Percentiles rank a stretch among this genome's conserved stretches.
phyloP scores from a whole-genome alignment of 352 stramenopile genomes.

The Halophytophthora batemanensis region DNA sequence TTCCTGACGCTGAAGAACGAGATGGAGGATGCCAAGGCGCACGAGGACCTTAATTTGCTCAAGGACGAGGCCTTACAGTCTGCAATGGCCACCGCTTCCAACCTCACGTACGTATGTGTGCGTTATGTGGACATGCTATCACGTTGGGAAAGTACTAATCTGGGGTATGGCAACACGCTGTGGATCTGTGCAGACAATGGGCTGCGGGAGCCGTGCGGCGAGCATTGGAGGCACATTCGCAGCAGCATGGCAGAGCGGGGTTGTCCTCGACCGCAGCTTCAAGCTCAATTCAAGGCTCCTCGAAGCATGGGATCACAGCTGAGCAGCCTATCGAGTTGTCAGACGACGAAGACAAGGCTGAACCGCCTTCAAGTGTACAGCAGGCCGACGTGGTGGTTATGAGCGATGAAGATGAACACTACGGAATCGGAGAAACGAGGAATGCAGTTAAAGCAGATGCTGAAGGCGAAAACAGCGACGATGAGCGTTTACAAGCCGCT shows the following conservation, averaged over 20 bases:
- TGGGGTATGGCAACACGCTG: neutral
- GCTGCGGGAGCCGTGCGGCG: constrained; percentile 71
- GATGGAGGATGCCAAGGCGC: constrained; percentile 66
- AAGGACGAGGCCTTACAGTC: constrained; percentile 74
- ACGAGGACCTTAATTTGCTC: constrained; percentile 58
- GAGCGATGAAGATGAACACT: constrained; percentile 22
- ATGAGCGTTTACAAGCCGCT: constrained; percentile 25
- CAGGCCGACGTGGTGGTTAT: constrained; percentile 16
- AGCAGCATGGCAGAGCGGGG: constrained; percentile 30
- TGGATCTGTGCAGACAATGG: constrained; percentile 54
- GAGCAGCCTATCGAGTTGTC: constrained; percentile 12
- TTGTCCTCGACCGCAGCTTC: neutral
- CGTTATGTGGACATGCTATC: neutral
- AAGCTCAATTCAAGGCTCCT: neutral
- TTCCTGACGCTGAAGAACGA: constrained; percentile 62
- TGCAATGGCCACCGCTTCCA: constrained; percentile 77
- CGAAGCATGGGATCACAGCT: constrained; percentile 6
- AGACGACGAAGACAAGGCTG: constrained; percentile 15
- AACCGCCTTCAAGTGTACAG: neutral
- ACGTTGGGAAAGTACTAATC: neutral
- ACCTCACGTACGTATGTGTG: constrained; percentile 54
- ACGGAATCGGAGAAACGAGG: constrained; percentile 5
- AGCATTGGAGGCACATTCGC: constrained; percentile 62
- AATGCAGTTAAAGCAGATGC: neutral
- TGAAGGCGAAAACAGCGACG: constrained; percentile 15